A percentile compares a stretch with the other conserved stretches of the same genome.
Conservation (phyloP, 305 asterid species). For the Rubia balearica region DNA sequence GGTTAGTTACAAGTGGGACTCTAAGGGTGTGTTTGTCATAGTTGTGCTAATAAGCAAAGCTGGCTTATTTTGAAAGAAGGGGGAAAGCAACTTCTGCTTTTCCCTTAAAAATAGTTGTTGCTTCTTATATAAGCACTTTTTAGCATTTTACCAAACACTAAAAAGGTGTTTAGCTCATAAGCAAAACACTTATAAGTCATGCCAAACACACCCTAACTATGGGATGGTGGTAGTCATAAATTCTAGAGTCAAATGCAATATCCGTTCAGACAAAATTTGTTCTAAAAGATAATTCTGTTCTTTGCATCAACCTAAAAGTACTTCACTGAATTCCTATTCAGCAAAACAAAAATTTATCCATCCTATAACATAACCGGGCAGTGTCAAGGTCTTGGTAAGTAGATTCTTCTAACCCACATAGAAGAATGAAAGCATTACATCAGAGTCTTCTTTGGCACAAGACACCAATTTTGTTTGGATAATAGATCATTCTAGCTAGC, state of each 20-base stretch:
- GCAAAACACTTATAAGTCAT: too few species aligned
- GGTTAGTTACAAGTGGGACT: not conserved
- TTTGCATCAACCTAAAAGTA: not conserved
- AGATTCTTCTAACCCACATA: not conserved
- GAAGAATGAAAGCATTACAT: not conserved
- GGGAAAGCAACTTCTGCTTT: too few species aligned
- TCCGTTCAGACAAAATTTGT: not conserved
- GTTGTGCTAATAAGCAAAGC: too few species aligned
- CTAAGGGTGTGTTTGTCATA: too few species aligned
- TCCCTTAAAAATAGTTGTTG: too few species aligned
- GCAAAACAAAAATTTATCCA: not conserved
- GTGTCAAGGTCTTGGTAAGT: not conserved
- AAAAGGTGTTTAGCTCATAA: too few species aligned
- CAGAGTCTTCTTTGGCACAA: not conserved
- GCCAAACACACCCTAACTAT: too few species aligned
- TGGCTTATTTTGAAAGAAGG: too few species aligned
- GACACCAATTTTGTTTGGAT: not conserved
- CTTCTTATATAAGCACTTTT: too few species aligned
- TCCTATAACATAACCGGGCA: too few species aligned
- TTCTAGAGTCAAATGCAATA: not conserved
- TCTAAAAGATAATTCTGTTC: not conserved
- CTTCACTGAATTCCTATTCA: not conserved
- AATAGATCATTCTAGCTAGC: not conserved
- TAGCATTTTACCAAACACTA: too few species aligned
- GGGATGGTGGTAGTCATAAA: not conserved